Percentiles rank a stretch among this genome's conserved stretches.
Evolutionary conservation across 257 asterid genomes (phyloP).

Genomic region (Mentha longifolia): DNA sequence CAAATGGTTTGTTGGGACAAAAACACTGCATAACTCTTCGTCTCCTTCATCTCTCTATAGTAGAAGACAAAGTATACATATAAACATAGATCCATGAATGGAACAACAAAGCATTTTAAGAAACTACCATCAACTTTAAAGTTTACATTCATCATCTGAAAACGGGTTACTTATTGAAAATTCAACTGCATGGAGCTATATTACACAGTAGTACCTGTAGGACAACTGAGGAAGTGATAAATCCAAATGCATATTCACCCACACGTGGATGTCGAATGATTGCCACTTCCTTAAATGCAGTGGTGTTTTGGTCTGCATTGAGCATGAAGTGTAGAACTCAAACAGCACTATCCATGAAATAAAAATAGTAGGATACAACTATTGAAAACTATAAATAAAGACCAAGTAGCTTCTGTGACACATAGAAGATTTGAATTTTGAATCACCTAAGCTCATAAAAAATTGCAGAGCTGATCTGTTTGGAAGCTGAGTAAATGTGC

Average conservation of each 20-base stretch:
- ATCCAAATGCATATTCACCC: slow-evolving; percentile 95
- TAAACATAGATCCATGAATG: background rate
- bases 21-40: slow-evolving; percentile 87
- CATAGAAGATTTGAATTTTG: slow-evolving; percentile 21
- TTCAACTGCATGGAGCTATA: background rate
- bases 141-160: slow-evolving; percentile 12
- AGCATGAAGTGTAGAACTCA: slow-evolving; percentile 34
- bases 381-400: slow-evolving; percentile 2
- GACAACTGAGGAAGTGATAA: slow-evolving; percentile 84
- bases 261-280: slow-evolving; percentile 92
- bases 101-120: too few relatives aligned
- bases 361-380: background rate
- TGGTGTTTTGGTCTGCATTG: slow-evolving; percentile 73
- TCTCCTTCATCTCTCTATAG: slow-evolving; percentile 82
- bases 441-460: slow-evolving; percentile 29
- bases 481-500: slow-evolving; percentile 88
- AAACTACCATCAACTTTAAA: background rate
- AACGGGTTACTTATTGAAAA: slow-evolving; percentile 3
- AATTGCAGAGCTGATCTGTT: slow-evolving; percentile 90
- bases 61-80: slow-evolving; percentile 25
- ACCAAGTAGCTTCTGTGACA: slow-evolving; percentile 1
- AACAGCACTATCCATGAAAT: slow-evolving; percentile 6
- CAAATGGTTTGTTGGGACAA: slow-evolving; percentile 90
- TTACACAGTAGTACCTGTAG: slow-evolving; percentile 63
- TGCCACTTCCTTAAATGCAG: slow-evolving; percentile 94